phyloP scores from a whole-genome alignment of 768 basidiomycete genomes.

The Tylopilus sp. region DNA sequence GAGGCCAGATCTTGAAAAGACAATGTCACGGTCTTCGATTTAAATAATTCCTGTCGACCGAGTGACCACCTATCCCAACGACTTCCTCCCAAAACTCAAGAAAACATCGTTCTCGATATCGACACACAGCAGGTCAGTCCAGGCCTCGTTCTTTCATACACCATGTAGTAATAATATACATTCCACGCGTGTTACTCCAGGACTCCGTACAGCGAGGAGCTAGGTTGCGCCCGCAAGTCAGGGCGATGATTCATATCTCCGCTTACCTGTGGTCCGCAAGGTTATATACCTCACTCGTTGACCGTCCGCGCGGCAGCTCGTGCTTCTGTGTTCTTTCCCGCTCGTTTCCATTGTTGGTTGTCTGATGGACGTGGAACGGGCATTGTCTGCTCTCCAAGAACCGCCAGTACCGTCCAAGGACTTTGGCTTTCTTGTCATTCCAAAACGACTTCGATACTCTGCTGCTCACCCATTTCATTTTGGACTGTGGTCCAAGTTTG shows the following conservation, averaged over 20 bases:
- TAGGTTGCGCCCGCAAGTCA: slow-evolving; percentile 3
- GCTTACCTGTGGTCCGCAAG: not conserved
- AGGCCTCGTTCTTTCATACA: not conserved
- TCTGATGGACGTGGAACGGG: slow-evolving; percentile 17
- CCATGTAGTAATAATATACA: not conserved
- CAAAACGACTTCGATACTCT: slow-evolving; percentile 15
- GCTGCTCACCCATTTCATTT: slow-evolving; percentile 6
- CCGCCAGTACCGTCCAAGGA: slow-evolving; percentile 5
- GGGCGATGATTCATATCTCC: slow-evolving; percentile 16
- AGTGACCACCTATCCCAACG: too few species aligned
- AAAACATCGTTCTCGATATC: not conserved
- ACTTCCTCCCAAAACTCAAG: too few species aligned
- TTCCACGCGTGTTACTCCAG: not conserved
- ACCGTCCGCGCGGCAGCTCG: not conserved
- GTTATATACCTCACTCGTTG: slow-evolving; percentile 11
- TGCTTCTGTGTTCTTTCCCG: not conserved
- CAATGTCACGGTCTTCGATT: not conserved
- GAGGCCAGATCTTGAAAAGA: not conserved
- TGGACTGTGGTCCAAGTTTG: slow-evolving; percentile 12
- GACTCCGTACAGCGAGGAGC: not conserved
- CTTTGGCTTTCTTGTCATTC: slow-evolving; percentile 10
- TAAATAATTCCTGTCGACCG: not conserved
- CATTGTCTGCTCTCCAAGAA: not conserved
- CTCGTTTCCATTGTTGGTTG: slow-evolving; percentile 3
- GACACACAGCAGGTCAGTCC: not conserved